Evolutionary conservation across 768 basidiomycete genomes (phyloP), one percentile per base, ranked within the genome.

Genomic region (Termitomyces sp.): DNA sequence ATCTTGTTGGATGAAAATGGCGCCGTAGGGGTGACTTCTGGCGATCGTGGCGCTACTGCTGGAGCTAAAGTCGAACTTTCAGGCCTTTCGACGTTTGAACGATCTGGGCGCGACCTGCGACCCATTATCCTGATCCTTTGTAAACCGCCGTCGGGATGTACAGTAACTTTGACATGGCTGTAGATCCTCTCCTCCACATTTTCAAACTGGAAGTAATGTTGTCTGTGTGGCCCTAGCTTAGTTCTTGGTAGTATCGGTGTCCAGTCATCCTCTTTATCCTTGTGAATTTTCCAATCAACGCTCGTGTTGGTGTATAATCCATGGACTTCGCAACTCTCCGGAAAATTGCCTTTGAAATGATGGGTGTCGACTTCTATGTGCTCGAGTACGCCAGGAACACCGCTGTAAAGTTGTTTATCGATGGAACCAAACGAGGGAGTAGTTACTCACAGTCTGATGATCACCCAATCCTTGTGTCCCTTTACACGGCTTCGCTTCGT

Each of bases 271-370:
- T 79, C 74, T 34, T 73, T 68, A 35, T 65, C 65, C 0, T 69
- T 58, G 52, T 66, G 66, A 42, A 65, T 65, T 54, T 67, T 62
- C 68, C 74, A 74, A 59, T 77, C 74, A 46, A 75, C 60, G 51
- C 74, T 67, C 46, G 60, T 63, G 22, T 66, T 61, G 42, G 62
- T 67, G 60, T 59, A 81, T 66, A 68, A 70, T 14, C 83, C 93
- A 65, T 88, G 85, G 19, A 95, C 64, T 63, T 93, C 90, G 66
- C 87, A 90, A 57, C 85, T 87, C 63, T 92, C 87, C 10, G 96
- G 96, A 65, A 90, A 98, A 68, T 98, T 98, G 22, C 96, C 97
- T 67, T 90, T 92, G 74, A 97, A 98, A 74, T 95, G 87, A 4
- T 88, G 84, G 0, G 97, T 98, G 70, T 99, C 97, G 60, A 99